Percentiles rank a stretch among this genome's conserved stretches.
Conservation (phyloP, 2,329 filamentous ascomycete species). For the Pseudodiploospora longispora region DNA sequence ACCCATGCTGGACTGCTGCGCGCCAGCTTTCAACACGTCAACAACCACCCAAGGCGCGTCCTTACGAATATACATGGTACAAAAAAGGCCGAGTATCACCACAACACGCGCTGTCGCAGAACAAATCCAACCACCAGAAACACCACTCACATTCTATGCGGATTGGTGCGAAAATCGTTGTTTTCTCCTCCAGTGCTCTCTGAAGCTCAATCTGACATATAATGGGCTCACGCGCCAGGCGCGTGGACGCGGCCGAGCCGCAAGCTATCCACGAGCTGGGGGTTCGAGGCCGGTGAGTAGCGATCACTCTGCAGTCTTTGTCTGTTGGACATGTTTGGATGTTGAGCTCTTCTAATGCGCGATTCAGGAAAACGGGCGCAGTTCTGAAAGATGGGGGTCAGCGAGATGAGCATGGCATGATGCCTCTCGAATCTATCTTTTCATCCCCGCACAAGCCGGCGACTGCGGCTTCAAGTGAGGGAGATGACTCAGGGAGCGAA, state of each 20-base stretch:
- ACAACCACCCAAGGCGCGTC: conserved; percentile 9
- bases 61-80: conserved; percentile 1
- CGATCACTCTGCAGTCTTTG: neutral
- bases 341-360: conserved; percentile 4
- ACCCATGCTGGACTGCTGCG: neutral
- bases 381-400: conserved; percentile 68
- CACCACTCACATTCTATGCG: neutral
- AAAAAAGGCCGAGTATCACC: too few relatives aligned
- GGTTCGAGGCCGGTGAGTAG: conserved; percentile 29
- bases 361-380: conserved; percentile 76
- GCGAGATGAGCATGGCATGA: conserved; percentile 87
- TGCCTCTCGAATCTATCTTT: conserved; percentile 79
- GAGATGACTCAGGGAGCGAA: conserved; percentile 28
- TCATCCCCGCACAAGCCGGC: conserved; percentile 65
- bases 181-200: too few relatives aligned
- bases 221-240: conserved; percentile 27
- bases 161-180: neutral
- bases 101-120: neutral
- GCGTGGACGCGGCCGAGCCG: conserved; percentile 20
- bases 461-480: conserved; percentile 17
- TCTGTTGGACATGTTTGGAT: neutral
- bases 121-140: neutral
- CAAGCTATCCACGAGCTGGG: conserved; percentile 27
- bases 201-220: neutral
- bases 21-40: conserved; percentile 10